phyloP scores from a whole-genome alignment of 805 yeast genomes.

The Ogataea wickerhamii region DNA sequence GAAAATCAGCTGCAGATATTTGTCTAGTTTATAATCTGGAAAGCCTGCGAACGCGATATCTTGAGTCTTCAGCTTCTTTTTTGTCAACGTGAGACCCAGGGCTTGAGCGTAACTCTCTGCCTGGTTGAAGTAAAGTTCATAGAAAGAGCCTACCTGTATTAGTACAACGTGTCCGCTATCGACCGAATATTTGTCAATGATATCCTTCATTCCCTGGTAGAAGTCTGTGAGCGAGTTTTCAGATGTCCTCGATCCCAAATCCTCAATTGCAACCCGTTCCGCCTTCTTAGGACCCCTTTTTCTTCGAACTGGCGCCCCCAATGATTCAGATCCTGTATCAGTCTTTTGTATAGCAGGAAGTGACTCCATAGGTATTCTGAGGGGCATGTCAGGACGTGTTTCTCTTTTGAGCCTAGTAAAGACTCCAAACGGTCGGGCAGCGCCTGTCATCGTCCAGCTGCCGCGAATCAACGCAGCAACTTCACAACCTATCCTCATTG shows the following conservation, averaged over 20 bases:
- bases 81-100: slow-evolving; percentile 69
- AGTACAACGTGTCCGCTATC: slow-evolving; percentile 47
- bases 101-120: slow-evolving; percentile 71
- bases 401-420: background rate
- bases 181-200: slow-evolving; percentile 22
- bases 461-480: background rate
- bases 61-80: slow-evolving; percentile 41
- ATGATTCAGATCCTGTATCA: too few species aligned
- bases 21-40: slow-evolving; percentile 66
- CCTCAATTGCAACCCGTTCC: slow-evolving; percentile 11
- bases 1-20: slow-evolving; percentile 72
- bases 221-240: slow-evolving; percentile 27
- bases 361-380: background rate
- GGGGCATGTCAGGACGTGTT: background rate
- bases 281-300: slow-evolving; percentile 2
- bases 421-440: background rate
- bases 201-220: slow-evolving; percentile 29
- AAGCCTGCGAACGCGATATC: slow-evolving; percentile 87
- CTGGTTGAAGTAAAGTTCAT: slow-evolving; percentile 85
- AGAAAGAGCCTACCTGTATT: slow-evolving; percentile 84
- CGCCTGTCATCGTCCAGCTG: background rate
- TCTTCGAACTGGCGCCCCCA: background rate
- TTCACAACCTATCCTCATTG: too few species aligned
- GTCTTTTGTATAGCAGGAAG: too few species aligned
- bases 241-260: slow-evolving; percentile 16